phyloP scores from a whole-genome alignment of 1,284 basidiomycete genomes.

The Apiotrichum laibachii region DNA sequence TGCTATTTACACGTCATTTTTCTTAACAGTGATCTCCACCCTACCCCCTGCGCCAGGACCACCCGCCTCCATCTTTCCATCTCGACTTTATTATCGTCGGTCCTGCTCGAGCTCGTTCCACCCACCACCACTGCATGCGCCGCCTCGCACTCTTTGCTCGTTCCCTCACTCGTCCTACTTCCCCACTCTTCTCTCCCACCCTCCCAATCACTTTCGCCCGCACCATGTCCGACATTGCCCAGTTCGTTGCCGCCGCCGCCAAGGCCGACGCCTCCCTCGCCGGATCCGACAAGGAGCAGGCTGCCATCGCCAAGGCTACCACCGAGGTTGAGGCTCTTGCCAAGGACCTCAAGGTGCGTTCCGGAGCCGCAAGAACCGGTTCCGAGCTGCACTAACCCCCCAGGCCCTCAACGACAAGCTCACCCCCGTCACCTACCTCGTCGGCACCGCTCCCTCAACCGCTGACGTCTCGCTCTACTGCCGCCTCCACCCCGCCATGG shows the following conservation, averaged over 20 bases:
- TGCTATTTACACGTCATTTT: conserved; percentile 20
- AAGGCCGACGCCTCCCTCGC: conserved; percentile 42
- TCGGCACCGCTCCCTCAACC: conserved; percentile 72
- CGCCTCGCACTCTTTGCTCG: conserved; percentile 1
- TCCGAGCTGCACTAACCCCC: background rate
- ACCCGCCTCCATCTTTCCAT: no score
- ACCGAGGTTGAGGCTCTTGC: conserved; percentile 38
- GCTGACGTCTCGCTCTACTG: conserved; percentile 84
- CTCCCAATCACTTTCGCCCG: conserved; percentile 11
- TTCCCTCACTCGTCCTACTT: background rate
- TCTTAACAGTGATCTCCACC: background rate
- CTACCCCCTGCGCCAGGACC: no score
- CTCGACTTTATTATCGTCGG: no score
- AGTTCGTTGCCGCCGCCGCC: conserved; percentile 44
- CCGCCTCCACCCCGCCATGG: conserved; percentile 71
- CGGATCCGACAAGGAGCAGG: conserved; percentile 45
- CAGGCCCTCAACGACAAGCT: conserved; percentile 73
- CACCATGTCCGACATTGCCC: conserved; percentile 39
- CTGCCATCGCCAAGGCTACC: conserved; percentile 35
- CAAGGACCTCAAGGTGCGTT: conserved; percentile 40
- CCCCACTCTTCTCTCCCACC: conserved; percentile 4
- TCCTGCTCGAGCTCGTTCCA: conserved; percentile 1
- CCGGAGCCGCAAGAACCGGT: conserved; percentile 3
- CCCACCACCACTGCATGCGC: conserved; percentile 25
- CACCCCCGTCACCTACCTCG: conserved; percentile 73